Base-by-base conservation (phyloP, 805 yeast genomes). In the Teunomyces aglyptinius region DNA sequence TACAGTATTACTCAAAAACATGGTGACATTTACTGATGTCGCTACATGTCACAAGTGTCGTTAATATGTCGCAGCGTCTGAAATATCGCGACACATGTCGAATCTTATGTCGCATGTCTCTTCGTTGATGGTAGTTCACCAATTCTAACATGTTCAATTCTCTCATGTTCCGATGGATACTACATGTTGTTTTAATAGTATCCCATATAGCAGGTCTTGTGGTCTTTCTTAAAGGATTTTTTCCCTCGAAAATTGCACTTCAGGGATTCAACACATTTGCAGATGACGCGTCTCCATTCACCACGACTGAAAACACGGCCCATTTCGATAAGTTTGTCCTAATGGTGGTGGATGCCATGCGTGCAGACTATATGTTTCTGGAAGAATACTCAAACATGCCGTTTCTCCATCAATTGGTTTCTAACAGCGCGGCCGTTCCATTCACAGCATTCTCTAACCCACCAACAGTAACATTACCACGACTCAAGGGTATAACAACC, bases 401-500 rank as follows among this genome's bases (percentile, higher is more conserved):
- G 0, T 81, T 78, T 57, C 77, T 86, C 0, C 98, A 92, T 53
- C 51, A 65, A 1, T 65, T 91, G 47, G 68, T 92, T 6, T 75
- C 78, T 44, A 54, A 72, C 0, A 95, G 96, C 8, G 56, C 74
- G 29, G 98, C 94, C 0, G 58, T 91, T 42, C 97, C 97, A 0
- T 91, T 82, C 63, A 94, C 99, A 0, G 96, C 96, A 0, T 87
- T 75, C 61, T 85, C 97, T 1, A 86, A 87, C 52, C 98, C 99
- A 1, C 99, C 99, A 2, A 94, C 99, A 0, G 99, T 94, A 7
- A 94, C 99, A 0, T 70, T 94, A 32, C 99, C 99, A 0, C 77
- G 99, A 49, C 71, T 94, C 43, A 94, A 94, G 65, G 97, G 96
- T 6, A 79, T 91, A 19, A 88, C 97, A 0, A 89, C 97, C 0